Percentiles rank a stretch among this genome's conserved stretches.
phyloP scores from a whole-genome alignment of 2,329 filamentous ascomycete species.

The Cladophialophora yegresii region DNA sequence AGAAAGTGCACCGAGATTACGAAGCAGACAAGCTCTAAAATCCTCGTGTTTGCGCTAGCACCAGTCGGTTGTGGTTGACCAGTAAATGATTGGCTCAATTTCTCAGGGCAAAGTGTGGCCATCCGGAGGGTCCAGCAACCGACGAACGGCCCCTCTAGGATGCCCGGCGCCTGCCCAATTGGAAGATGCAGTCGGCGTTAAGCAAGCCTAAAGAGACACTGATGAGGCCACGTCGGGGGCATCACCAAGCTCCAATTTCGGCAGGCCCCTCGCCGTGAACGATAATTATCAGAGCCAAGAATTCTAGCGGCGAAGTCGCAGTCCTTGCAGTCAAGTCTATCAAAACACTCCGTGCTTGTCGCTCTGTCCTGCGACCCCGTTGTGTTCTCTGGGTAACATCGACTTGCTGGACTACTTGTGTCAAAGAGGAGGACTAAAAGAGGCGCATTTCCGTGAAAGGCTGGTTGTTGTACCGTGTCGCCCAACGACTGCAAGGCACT shows the following conservation, averaged over 20 bases:
- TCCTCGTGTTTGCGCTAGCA: background rate
- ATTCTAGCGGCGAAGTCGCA: slow-evolving; percentile 20
- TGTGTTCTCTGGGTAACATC: background rate
- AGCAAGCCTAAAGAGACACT: background rate
- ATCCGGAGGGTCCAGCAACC: slow-evolving; percentile 29
- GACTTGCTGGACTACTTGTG: background rate
- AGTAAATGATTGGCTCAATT: background rate
- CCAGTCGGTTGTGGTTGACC: background rate
- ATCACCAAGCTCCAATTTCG: slow-evolving; percentile 4
- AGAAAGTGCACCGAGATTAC: background rate
- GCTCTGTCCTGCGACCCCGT: background rate
- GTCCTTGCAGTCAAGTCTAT: background rate
- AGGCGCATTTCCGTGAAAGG: background rate
- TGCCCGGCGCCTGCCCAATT: background rate
- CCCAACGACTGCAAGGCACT: slow-evolving; percentile 18
- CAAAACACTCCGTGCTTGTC: background rate
- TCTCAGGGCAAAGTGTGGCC: slow-evolving; percentile 23
- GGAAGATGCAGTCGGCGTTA: slow-evolving; percentile 2
- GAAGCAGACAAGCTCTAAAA: background rate
- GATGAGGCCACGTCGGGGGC: slow-evolving; percentile 4
- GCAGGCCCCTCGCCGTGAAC: background rate
- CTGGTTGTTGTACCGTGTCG: slow-evolving; percentile 2
- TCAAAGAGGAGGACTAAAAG: slow-evolving; percentile 2
- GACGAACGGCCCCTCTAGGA: slow-evolving; percentile 9
- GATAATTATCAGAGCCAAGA: slow-evolving; percentile 7